phyloP scores from a whole-genome alignment of 768 basidiomycete genomes.

The Russula lepida region DNA sequence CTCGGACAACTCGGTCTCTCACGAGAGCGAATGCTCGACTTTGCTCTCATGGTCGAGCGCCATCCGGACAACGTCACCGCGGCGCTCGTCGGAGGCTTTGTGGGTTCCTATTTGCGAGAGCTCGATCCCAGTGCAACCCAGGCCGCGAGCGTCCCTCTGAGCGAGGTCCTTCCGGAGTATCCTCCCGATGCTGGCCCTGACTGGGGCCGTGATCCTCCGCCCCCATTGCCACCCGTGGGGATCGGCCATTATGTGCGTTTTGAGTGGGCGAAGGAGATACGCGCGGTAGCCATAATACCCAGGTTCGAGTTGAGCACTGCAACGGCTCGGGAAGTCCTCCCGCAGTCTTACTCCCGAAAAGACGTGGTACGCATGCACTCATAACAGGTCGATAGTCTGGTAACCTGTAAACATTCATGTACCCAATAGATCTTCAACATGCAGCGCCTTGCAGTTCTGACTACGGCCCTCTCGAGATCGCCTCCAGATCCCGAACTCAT shows the following conservation, averaged over 20 bases:
- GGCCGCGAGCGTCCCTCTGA: conserved; percentile 85
- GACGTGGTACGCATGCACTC: conserved; percentile 58
- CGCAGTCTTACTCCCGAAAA: conserved; percentile 73
- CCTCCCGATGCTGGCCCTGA: conserved; percentile 85
- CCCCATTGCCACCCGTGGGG: conserved; percentile 78
- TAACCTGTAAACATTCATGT: background rate
- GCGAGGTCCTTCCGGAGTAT: conserved; percentile 94
- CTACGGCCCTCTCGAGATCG: conserved; percentile 81
- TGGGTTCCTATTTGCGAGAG: conserved; percentile 91
- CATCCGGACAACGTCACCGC: conserved; percentile 99
- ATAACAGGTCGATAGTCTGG: background rate
- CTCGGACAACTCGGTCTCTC: conserved; percentile 68
- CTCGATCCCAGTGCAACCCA: conserved; percentile 71
- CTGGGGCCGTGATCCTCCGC: conserved; percentile 89
- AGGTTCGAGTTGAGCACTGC: conserved; percentile 95
- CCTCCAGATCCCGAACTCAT: conserved; percentile 96
- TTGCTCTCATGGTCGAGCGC: conserved; percentile 97
- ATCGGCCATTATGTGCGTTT: conserved; percentile 95
- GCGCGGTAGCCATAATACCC: conserved; percentile 90
- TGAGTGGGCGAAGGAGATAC: conserved; percentile 75
- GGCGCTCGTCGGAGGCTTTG: conserved; percentile 92
- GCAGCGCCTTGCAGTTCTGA: conserved; percentile 91
- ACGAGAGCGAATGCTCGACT: conserved; percentile 74
- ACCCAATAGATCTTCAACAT: conserved; percentile 87
- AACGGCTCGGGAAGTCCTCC: conserved; percentile 85